A percentile compares a stretch with the other conserved stretches of the same genome.
These are phyloP conservation scores for Phytophthora ohioensis DNA, from an alignment of 352 stramenopile species.

Conservation along the genomic window DNA sequence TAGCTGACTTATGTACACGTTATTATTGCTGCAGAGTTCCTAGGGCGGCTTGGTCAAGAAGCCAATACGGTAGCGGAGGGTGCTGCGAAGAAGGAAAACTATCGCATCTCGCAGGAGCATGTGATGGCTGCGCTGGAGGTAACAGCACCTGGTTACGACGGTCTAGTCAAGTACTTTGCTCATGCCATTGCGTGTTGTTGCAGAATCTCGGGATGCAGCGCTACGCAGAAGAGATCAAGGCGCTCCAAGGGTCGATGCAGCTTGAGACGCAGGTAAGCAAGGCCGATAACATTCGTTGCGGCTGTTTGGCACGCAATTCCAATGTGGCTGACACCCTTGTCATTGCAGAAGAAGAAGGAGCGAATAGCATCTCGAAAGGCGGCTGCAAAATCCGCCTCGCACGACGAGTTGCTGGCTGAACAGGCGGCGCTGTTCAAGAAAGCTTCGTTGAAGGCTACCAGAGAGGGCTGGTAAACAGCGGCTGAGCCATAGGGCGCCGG, in stretches of 20 bases:
- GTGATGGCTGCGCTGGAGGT: slow-evolving; percentile 67
- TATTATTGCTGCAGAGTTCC: slow-evolving; percentile 50
- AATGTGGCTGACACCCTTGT: slow-evolving; percentile 9
- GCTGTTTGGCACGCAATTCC: neutral
- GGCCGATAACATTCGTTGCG: slow-evolving; percentile 1
- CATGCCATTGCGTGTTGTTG: slow-evolving; percentile 2
- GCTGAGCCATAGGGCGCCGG: neutral
- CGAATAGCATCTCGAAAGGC: slow-evolving; percentile 49
- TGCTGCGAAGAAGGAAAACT: slow-evolving; percentile 68
- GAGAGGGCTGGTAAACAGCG: slow-evolving; percentile 67
- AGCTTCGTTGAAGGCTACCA: slow-evolving; percentile 64
- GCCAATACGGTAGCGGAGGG: slow-evolving; percentile 64
- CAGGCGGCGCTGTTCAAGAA: slow-evolving; percentile 81
- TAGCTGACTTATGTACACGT: slow-evolving; percentile 2
- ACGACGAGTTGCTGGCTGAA: slow-evolving; percentile 71
- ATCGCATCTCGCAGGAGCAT: slow-evolving; percentile 71
- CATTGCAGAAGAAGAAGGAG: slow-evolving; percentile 53
- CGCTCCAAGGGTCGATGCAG: slow-evolving; percentile 39
- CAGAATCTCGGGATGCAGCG: slow-evolving; percentile 50
- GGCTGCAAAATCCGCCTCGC: slow-evolving; percentile 39
- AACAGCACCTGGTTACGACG: neutral
- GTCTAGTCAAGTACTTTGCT: neutral
- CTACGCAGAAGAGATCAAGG: slow-evolving; percentile 46
- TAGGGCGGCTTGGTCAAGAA: slow-evolving; percentile 52
- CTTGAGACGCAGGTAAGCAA: slow-evolving; percentile 43